Evolutionary conservation across 2,329 filamentous ascomycete genomes (phyloP).

Genomic region (Hymenoscyphus salicellus): DNA sequence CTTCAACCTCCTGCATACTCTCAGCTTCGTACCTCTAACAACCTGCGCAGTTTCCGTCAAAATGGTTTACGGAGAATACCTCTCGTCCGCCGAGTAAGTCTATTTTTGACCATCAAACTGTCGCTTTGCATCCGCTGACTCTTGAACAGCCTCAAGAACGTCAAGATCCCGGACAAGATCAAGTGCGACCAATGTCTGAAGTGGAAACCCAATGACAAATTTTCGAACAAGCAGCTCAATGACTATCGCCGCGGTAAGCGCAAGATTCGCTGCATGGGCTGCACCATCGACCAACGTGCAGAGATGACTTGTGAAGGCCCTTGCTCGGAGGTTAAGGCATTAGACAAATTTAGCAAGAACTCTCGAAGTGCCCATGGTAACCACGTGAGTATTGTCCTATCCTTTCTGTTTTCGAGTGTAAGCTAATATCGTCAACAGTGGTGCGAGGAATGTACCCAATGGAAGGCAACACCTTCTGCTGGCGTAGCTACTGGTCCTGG

Average conservation of each 20-base stretch:
- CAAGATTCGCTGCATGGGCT: not conserved
- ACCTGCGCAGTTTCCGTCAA: not conserved
- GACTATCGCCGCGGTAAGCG: not conserved
- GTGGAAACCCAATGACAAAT: not conserved
- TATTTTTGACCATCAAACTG: not conserved
- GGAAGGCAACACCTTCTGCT: not conserved
- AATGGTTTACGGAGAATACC: not conserved
- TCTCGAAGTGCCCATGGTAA: not conserved
- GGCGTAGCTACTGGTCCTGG: not conserved
- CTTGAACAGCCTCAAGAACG: not conserved
- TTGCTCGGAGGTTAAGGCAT: not conserved
- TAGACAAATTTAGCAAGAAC: not conserved
- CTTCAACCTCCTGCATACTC: not conserved
- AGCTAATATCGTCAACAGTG: not conserved
- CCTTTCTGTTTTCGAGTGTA: not conserved
- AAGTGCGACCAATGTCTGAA: not conserved
- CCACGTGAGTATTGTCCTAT: not conserved
- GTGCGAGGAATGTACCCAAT: not conserved
- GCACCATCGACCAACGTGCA: not conserved
- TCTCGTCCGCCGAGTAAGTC: not conserved
- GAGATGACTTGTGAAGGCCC: not conserved
- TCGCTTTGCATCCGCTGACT: not conserved
- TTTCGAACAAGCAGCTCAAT: not conserved
- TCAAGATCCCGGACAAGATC: not conserved
- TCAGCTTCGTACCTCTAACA: not conserved